These are phyloP conservation scores for Sicyos edulis DNA, from an alignment of 306 rosid genomes.

Conservation along the genomic window DNA sequence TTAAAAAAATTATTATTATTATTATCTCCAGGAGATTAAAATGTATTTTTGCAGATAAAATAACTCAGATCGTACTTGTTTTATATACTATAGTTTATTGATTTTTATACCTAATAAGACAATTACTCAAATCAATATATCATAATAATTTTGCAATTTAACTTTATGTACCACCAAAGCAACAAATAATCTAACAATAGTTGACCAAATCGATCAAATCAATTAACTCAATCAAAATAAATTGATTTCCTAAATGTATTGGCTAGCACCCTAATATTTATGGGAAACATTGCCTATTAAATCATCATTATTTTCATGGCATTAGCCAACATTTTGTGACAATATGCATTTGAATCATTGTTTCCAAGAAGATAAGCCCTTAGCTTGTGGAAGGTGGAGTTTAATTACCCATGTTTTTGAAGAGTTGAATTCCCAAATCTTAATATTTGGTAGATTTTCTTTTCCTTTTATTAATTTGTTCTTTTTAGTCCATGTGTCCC, in stretches of 20 bases:
- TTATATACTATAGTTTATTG: too few species aligned
- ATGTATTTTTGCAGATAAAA: too few species aligned
- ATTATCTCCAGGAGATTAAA: too few species aligned
- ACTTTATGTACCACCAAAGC: not conserved
- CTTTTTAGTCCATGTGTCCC: conserved; percentile 1
- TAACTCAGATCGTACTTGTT: too few species aligned
- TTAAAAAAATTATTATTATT: too few species aligned
- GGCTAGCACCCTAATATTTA: too few species aligned
- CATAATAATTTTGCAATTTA: too few species aligned
- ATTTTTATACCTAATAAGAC: too few species aligned
- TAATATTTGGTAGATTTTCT: not conserved
- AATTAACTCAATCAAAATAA: not conserved
- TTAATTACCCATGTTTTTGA: not conserved
- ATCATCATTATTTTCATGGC: not conserved
- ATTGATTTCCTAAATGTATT: not conserved
- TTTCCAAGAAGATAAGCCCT: not conserved
- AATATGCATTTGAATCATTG: not conserved
- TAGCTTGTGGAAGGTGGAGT: not conserved
- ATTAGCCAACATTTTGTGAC: not conserved
- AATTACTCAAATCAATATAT: too few species aligned
- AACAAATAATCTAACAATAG: not conserved
- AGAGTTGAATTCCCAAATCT: not conserved
- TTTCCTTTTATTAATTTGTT: not conserved
- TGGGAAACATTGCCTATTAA: too few species aligned
- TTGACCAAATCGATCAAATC: not conserved